These are phyloP conservation scores for Blumeria hordei DNA, from an alignment of 2,329 filamentous ascomycete genomes.

Conservation along the genomic window DNA sequence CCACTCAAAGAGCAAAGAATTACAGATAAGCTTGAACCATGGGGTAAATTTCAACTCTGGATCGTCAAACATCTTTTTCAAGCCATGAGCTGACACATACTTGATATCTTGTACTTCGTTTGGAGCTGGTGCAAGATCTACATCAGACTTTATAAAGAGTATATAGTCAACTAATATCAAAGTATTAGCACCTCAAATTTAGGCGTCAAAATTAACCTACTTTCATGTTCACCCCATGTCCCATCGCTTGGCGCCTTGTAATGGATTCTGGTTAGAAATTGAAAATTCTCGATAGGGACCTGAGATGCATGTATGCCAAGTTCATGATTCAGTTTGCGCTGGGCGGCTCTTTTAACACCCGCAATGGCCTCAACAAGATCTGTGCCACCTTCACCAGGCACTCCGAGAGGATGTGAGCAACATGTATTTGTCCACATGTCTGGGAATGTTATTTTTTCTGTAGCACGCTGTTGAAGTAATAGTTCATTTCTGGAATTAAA, in stretches of 20 bases:
- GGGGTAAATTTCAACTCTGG: slow-evolving; percentile 70
- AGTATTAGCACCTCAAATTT: slow-evolving; percentile 3
- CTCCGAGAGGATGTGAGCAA: slow-evolving; percentile 87
- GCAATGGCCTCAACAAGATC: slow-evolving; percentile 56
- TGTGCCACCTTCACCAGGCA: slow-evolving; percentile 73
- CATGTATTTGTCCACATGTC: slow-evolving; percentile 99
- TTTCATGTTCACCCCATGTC: slow-evolving; percentile 97
- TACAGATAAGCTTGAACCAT: slow-evolving; percentile 98
- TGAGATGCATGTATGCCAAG: slow-evolving; percentile 74
- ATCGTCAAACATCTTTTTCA: slow-evolving; percentile 70
- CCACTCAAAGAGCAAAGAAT: slow-evolving; percentile 96
- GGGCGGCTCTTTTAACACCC: slow-evolving; percentile 77
- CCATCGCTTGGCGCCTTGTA: slow-evolving; percentile 94
- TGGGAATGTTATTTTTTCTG: slow-evolving; percentile 96
- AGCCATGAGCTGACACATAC: slow-evolving; percentile 61
- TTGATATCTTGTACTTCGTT: slow-evolving; percentile 75
- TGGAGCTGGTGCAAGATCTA: slow-evolving; percentile 55
- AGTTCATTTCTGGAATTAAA: slow-evolving; percentile 87
- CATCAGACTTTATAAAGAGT: slow-evolving; percentile 86
- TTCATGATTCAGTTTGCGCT: slow-evolving; percentile 85
- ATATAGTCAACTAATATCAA: slow-evolving; percentile 67
- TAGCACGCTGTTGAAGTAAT: slow-evolving; percentile 80
- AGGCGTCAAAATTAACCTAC: slow-evolving; percentile 27
- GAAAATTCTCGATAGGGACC: slow-evolving; percentile 76
- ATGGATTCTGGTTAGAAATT: slow-evolving; percentile 88